phyloP scores from a whole-genome alignment of 1,284 basidiomycete species.

The Trichosporon sp. region DNA sequence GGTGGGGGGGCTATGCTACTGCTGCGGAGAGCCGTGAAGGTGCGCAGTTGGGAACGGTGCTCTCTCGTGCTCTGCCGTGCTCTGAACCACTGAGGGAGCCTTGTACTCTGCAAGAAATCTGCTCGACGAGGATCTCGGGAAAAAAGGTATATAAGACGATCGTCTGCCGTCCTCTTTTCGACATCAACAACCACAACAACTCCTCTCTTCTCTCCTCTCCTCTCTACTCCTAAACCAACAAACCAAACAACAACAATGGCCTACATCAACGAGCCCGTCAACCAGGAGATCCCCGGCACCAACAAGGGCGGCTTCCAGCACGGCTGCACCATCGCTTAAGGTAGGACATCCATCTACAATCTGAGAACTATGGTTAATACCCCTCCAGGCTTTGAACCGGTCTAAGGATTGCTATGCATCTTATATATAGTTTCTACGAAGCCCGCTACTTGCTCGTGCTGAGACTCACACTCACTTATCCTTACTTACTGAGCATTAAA shows the following conservation, averaged over 20 bases:
- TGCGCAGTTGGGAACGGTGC: no score
- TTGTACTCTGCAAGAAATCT: no score
- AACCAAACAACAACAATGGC: constrained; percentile 1
- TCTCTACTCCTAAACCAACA: background rate
- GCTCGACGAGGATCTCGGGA: background rate
- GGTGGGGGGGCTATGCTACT: no score
- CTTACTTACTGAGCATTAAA: no score
- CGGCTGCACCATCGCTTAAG: background rate
- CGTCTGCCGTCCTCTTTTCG: background rate
- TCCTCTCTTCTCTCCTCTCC: background rate
- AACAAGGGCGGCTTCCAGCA: background rate
- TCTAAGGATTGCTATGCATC: background rate
- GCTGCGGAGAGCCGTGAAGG: no score
- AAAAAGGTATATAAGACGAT: background rate
- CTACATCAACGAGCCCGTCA: background rate
- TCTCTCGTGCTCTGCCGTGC: no score
- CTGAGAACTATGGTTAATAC: background rate
- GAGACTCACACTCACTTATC: no score
- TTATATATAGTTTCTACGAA: background rate
- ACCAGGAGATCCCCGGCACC: background rate
- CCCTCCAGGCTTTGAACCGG: background rate
- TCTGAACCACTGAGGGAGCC: no score
- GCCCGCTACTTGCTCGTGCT: no score
- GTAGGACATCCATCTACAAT: no score
- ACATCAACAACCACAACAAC: background rate